Evolutionary conservation across 495 filamentous ascomycete genomes (phyloP).

Genomic region (Rostrohypoxylon terebratum): DNA sequence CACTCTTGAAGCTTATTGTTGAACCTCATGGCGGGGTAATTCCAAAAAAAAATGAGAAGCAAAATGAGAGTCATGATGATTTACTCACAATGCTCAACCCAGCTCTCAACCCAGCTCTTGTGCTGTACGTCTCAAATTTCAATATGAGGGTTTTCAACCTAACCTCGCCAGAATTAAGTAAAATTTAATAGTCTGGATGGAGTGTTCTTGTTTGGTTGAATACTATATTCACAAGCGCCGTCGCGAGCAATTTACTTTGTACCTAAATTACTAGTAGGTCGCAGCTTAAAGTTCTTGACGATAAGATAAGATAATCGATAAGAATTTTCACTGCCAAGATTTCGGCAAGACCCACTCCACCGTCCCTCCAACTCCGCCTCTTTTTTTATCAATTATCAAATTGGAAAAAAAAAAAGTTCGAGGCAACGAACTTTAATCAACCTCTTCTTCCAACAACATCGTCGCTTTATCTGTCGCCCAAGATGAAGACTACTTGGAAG

Average conservation of each 20-base stretch:
- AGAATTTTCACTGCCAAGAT: slow-evolving; percentile 44
- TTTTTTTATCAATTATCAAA: slow-evolving; percentile 29
- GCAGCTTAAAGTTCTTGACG: slow-evolving; percentile 13
- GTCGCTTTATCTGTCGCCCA: slow-evolving; percentile 37
- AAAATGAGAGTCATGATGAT: not conserved
- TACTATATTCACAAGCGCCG: slow-evolving; percentile 7
- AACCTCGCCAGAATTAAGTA: not conserved
- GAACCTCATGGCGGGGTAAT: slow-evolving; percentile 10
- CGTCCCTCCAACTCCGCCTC: slow-evolving; percentile 34
- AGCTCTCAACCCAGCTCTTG: not conserved
- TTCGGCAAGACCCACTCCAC: slow-evolving; percentile 40
- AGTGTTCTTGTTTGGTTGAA: not conserved
- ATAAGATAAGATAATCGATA: slow-evolving; percentile 37
- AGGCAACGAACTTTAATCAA: slow-evolving; percentile 18
- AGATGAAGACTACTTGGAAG: slow-evolving; percentile 67
- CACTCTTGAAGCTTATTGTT: not conserved
- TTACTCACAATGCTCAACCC: not conserved
- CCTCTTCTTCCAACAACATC: slow-evolving; percentile 16
- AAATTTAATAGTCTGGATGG: not conserved
- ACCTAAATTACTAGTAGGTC: too few relatives aligned
- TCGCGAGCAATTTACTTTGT: not conserved
- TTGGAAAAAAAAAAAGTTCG: slow-evolving; percentile 28
- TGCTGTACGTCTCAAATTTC: not conserved
- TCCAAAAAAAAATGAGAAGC: not conserved
- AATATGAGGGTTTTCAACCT: not conserved